Evolutionary conservation across 345 rosid species (phyloP).

Genomic region (Streptanthus diversifolius): DNA sequence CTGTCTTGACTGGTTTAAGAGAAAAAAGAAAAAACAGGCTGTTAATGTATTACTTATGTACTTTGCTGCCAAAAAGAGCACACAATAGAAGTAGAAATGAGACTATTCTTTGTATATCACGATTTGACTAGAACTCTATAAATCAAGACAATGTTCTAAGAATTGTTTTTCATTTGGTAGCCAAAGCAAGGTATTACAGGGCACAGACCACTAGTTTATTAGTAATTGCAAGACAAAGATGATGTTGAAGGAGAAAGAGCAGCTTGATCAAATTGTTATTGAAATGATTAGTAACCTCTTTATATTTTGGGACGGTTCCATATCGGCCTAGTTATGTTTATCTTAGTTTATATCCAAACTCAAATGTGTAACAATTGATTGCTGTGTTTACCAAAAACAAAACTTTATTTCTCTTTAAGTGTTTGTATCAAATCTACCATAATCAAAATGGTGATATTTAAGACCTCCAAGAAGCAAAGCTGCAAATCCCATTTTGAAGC

Average conservation of each 20-base stretch:
- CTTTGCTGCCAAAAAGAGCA: not conserved
- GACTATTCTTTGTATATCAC: not conserved
- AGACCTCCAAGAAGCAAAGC: not conserved
- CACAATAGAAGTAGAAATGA: slow-evolving; percentile 4
- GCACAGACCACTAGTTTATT: not conserved
- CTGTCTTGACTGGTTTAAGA: slow-evolving; percentile 83
- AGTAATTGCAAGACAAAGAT: slow-evolving; percentile 1
- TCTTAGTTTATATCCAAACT: slow-evolving; percentile 5
- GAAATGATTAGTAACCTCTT: not conserved
- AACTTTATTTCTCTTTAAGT: not conserved
- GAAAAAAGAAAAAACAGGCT: not conserved
- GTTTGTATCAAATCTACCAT: not conserved
- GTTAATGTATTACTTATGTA: slow-evolving; percentile 23
- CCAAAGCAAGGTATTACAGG: not conserved
- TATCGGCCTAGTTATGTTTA: not conserved
- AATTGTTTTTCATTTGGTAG: not conserved
- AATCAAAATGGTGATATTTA: not conserved
- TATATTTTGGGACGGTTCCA: not conserved
- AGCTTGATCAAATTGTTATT: slow-evolving; percentile 12
- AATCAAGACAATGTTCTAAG: not conserved
- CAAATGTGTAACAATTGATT: not conserved
- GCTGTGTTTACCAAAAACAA: slow-evolving; percentile 1
- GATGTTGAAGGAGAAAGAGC: slow-evolving; percentile 10
- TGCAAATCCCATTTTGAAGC: not conserved
- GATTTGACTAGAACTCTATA: slow-evolving; percentile 12